Evolutionary conservation across 2,329 filamentous ascomycete species (phyloP).

Genomic region (Penicillium sp.): DNA sequence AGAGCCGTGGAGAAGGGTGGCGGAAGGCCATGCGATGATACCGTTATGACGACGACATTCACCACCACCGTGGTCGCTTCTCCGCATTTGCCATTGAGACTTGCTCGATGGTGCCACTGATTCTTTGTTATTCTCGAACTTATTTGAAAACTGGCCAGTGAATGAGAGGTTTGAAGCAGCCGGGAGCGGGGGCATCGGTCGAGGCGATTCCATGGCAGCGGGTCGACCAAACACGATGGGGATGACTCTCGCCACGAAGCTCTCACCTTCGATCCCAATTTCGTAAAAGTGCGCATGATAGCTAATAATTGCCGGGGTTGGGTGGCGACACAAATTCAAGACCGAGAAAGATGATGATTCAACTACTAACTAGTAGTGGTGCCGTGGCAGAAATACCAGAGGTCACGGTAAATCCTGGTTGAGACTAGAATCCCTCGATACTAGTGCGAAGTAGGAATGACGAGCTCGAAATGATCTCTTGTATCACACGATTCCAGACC

Average conservation of each 20-base stretch:
- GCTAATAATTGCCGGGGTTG: not conserved
- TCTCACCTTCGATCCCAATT: conserved; percentile 1
- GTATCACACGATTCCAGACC: too few species aligned
- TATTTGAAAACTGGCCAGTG: conserved; percentile 3
- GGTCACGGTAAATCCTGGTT: too few species aligned
- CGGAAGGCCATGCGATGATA: conserved; percentile 28
- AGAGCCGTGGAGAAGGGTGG: conserved; percentile 23
- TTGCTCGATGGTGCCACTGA: conserved; percentile 17
- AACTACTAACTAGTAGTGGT: too few species aligned
- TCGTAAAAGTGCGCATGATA: not conserved
- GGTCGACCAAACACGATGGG: conserved; percentile 5
- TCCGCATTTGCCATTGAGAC: conserved; percentile 19
- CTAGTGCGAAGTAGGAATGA: too few species aligned
- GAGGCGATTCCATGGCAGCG: conserved; percentile 6
- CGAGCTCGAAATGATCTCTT: too few species aligned
- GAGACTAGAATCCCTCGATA: too few species aligned
- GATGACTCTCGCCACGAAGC: conserved; percentile 12
- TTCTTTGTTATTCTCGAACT: conserved; percentile 16
- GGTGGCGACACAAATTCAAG: conserved; percentile 2
- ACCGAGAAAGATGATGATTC: not conserved
- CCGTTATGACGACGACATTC: conserved; percentile 35
- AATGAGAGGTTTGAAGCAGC: not conserved
- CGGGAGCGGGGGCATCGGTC: not conserved
- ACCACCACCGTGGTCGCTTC: conserved; percentile 19
- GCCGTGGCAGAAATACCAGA: too few species aligned